Base-by-base conservation (phyloP, 371 early-diverging fungal species). In the Conidiobolus coronatus region DNA sequence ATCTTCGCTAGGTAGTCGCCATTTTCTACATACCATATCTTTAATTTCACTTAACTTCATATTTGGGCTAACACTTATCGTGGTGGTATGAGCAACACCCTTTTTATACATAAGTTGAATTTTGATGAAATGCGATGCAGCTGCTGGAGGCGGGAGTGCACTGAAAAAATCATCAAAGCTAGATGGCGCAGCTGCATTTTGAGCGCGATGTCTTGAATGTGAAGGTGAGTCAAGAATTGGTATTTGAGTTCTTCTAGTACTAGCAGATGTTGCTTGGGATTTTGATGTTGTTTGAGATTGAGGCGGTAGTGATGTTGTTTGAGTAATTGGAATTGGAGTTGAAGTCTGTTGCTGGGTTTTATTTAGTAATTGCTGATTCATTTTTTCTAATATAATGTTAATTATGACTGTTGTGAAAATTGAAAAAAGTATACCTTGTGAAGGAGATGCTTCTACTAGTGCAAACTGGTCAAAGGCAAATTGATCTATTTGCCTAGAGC, bases 391-490 rank as follows among this genome's bases (percentile, higher is more conserved):
- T 18, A 15, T 21, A 22, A 14, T 18, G 13, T 41, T 22, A 12
- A 22, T 15, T 36, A 19, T n/a, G 14, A 13, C 24, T 17, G 9
- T 18, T 34, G 17, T 17, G n/a, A 17, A 23, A 2, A 35, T 2
- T 40, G 36, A n/a, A 19, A 17, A 51, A 35, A 52, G 50, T 41
- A 62, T 63, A 63, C 77, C 68, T 62, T 86, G 83, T 11, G 70
- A 69, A 12, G 81, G 66, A 3, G 78, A 66, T 1, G 89, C 83
- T 52, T 71, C 62, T 52, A 85, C 83, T 18, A 95, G 54, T 11
- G 90, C 93, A 71, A 91, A 89, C 49, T 81, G 81, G 51, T 85
- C 84, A 65, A 86, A 86, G 0, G 75, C 71, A 53, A 88, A 85
- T 54, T 79, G 75, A 13, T 78, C 70, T 52, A 93, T 87, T 50